These are phyloP conservation scores for Notholithocarpus densiflorus DNA, from an alignment of 306 rosid species.

Conservation along the genomic window DNA sequence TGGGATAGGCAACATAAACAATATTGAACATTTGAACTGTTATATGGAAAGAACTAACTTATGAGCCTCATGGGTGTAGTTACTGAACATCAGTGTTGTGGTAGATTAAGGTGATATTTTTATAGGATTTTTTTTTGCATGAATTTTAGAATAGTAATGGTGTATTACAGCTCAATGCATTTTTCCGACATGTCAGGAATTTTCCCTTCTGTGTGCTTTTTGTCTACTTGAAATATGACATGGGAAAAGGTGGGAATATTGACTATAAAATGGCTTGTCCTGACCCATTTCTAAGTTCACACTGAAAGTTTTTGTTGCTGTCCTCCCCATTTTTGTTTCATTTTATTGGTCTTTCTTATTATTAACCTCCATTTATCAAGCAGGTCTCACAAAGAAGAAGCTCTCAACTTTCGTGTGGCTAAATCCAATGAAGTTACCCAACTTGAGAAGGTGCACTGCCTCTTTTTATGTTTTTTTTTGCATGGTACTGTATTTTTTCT, in stretches of 20 bases:
- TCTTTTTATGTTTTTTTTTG: not conserved
- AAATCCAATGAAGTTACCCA: conserved; percentile 71
- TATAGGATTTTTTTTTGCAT: not conserved
- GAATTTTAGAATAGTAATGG: not conserved
- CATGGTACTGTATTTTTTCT: conserved; percentile 11
- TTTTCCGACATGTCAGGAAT: not conserved
- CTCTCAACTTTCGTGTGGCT: conserved; percentile 62
- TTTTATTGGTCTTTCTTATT: not conserved
- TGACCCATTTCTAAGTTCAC: not conserved
- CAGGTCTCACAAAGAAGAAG: conserved; percentile 90
- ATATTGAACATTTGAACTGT: not conserved
- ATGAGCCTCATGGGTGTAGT: not conserved
- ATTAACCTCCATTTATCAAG: conserved; percentile 2
- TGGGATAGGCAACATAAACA: not conserved
- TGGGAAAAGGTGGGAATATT: conserved; percentile 10
- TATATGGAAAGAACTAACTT: not conserved
- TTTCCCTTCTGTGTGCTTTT: conserved; percentile 13
- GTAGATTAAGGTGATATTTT: not conserved
- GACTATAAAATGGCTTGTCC: conserved; percentile 14
- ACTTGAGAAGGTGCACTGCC: conserved; percentile 71
- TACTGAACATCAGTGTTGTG: not conserved
- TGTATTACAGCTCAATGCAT: not conserved
- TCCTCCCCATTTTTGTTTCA: not conserved
- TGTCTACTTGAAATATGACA: conserved; percentile 14
- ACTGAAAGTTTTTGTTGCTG: conserved; percentile 18